Evolutionary conservation across 768 basidiomycete genomes (phyloP).

Genomic region (Suillus discolor): DNA sequence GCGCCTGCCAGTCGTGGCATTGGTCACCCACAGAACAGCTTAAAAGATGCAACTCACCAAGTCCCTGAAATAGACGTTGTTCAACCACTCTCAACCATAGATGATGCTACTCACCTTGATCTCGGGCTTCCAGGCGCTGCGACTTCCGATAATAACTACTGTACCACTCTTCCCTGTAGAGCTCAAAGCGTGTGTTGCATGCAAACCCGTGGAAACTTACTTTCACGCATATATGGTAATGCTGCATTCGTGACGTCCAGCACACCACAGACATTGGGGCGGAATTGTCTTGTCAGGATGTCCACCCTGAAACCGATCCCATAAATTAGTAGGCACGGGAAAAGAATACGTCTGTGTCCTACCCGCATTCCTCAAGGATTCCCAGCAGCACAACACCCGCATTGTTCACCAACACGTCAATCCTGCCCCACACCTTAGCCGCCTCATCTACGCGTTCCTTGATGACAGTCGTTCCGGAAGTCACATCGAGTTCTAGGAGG

Average conservation of each 20-base stretch:
- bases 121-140: slow-evolving; percentile 54
- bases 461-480: slow-evolving; percentile 44
- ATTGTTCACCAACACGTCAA: slow-evolving; percentile 69
- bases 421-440: slow-evolving; percentile 48
- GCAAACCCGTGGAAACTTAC: slow-evolving; percentile 13
- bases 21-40: neutral
- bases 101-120: slow-evolving; percentile 29
- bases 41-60: slow-evolving; percentile 22
- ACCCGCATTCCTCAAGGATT: slow-evolving; percentile 63
- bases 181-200: neutral
- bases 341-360: slow-evolving; percentile 18
- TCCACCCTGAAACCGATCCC: slow-evolving; percentile 19
- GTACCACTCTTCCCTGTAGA: slow-evolving; percentile 40
- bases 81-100: neutral
- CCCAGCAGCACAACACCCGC: slow-evolving; percentile 51
- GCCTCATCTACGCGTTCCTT: slow-evolving; percentile 46
- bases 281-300: slow-evolving; percentile 45
- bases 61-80: slow-evolving; percentile 14
- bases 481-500: slow-evolving; percentile 53
- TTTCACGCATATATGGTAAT: slow-evolving; percentile 45
- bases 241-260: slow-evolving; percentile 55
- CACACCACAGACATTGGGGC: slow-evolving; percentile 34
- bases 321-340: slow-evolving; percentile 1
- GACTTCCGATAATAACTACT: slow-evolving; percentile 57
- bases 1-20: slow-evolving; percentile 32